Evolutionary conservation across 176 grass and related monocot genomes (phyloP), one percentile per base, ranked within the genome.

Genomic region (Hordeum vulgare): DNA sequence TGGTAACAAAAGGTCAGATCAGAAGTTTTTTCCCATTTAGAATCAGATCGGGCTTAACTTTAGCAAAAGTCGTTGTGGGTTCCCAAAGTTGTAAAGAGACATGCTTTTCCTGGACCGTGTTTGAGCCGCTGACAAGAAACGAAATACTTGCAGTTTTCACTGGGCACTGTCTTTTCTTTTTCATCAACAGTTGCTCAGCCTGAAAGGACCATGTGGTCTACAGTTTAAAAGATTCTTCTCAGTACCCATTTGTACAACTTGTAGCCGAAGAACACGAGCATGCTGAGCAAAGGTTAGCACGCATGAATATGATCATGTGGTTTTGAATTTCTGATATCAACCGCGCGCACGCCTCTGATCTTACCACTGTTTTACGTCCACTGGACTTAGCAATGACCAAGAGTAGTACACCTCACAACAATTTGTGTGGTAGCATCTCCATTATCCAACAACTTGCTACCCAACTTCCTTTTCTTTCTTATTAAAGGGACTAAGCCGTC

Each of bases 301-400:
- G 1, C 11, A 65, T 39, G 65, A 78, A 7, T 51, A 51, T 51
- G 47, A 51, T 44, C 37, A 85, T 81, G 49, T 42, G 66, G 26
- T 44, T 79, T 27, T 42, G 58, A 78, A 63, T 25, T 76, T 67
- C 61, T 77, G 61, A 13, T 66, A 56, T 59, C 65, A 71, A 60
- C 39, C 8, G n/a, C 28, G 40, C 5, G 36, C 69, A 67, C 45
- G 35, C 66, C 65, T 71, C 44, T 54, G 71, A 83, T 51, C 63
- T 60, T 44, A 23, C 27, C 25, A 23, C 74, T 69, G 74, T 61
- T 29, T 57, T 28, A 33, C 27, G n/a, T 39, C 71, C 39, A 36
- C 81, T 37, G 44, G 42, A 25, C 80, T 72, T 31, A 14, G 59
- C 25, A 35, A 42, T 73, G 80, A 79, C 80, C 58, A 88, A 61